A percentile compares a stretch with the other conserved stretches of the same genome.
These are phyloP conservation scores for Blumeria graminis DNA, from an alignment of 2,329 filamentous ascomycete genomes.

Conservation along the genomic window DNA sequence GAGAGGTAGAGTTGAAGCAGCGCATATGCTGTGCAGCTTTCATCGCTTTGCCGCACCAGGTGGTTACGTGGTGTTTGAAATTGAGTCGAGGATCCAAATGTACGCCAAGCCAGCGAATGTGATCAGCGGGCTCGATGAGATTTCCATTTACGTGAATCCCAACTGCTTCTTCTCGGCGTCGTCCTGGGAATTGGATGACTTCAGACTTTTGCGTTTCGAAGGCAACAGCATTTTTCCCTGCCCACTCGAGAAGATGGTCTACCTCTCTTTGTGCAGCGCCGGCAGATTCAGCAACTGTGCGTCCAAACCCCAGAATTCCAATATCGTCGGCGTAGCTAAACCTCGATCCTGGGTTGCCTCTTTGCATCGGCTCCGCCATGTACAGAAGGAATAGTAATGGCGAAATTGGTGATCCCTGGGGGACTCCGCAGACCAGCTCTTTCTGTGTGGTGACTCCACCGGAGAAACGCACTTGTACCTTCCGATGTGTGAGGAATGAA, in stretches of 20 bases:
- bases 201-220: no score
- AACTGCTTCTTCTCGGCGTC: not conserved
- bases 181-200: no score
- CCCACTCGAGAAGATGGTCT: no score
- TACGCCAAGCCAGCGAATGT: not conserved
- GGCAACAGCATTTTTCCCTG: no score
- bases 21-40: not conserved
- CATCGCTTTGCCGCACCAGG: not conserved
- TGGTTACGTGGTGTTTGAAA: not conserved
- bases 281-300: no score
- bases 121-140: not conserved
- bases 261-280: no score
- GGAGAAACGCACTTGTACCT: not conserved
- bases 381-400: not conserved
- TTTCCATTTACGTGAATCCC: not conserved
- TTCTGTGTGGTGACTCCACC: not conserved
- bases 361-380: not conserved
- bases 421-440: not conserved
- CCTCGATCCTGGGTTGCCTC: not conserved
- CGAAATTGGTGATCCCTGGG: not conserved
- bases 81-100: not conserved
- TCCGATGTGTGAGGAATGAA: not conserved
- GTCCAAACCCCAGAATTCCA: not conserved
- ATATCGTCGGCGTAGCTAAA: not conserved
- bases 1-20: not conserved